Base-by-base conservation (phyloP, 805 yeast genomes). In the Saturnispora hagleri region DNA sequence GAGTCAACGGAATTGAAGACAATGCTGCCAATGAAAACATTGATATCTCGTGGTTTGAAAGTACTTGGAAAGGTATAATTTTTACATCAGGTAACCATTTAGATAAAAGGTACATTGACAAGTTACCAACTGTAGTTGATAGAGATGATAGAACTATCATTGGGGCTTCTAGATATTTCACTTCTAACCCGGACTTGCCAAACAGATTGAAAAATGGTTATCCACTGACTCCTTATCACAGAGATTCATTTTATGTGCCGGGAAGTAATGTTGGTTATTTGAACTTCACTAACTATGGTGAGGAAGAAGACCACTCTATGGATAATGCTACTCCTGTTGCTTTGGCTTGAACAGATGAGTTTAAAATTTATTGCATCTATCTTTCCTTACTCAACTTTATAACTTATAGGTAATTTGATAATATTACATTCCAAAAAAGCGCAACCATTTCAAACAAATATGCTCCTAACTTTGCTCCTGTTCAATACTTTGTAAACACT, bases 1-100 rank as follows among this genome's bases (percentile, higher is more conserved):
- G 82, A 38, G 96, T 89, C 62, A 95, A 89, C 61, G 27, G 8
- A 26, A 26, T 26, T 26, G 27, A 26, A 7, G 27, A 26, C 27
- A 26, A 26, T 8, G 27, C 5, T 26, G 27, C 27, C 27, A 26
- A 26, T 26, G 27, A 26, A 8, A 26, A 26, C 9, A 26, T 26
- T 26, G 27, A 26, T 5, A 7, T 26, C 27, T 26, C n/a, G 10
- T 31, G 34, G 34, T 31, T 31, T 31, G 34, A 13, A 12, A 31
- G 5, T 13, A 31, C 13, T 13, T 31, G 15, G 34, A 13, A 31
- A 31, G 34, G 34, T 31, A 13, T 12, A 10, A 47, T 68, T 6
- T 33, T 68, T n/a, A 58, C 56, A 26, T 4, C 24, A 8, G 47
- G 47, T 17, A 22, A 18, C 24, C 18, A 24, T n/a, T 17, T 31